Percentiles rank a stretch among this genome's conserved stretches.
Evolutionary conservation across 495 filamentous ascomycete species (phyloP).

Genomic region (Pyrenopolyporus hunteri): DNA sequence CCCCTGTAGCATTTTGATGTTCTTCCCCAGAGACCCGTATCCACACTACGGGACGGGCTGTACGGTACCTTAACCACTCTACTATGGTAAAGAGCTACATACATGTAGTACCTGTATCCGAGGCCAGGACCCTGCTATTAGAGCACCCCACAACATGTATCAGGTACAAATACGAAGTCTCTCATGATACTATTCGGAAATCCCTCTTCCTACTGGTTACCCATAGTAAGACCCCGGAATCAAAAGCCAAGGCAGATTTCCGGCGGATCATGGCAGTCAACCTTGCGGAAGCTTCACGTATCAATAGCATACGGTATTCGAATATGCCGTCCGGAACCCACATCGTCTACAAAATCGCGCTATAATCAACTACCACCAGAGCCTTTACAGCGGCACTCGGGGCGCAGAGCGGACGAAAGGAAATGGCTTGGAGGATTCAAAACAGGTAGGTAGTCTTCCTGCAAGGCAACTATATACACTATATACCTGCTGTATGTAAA

Average conservation of each 20-base stretch:
- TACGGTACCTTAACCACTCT: too few species aligned
- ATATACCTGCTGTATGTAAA: too few species aligned
- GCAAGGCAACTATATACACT: too few species aligned
- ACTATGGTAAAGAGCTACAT: too few species aligned
- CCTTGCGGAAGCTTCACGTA: conserved; percentile 19
- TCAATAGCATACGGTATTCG: neutral
- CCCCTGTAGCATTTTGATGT: neutral
- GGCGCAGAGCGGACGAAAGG: conserved; percentile 14
- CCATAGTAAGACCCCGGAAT: conserved; percentile 4
- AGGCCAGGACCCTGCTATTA: neutral
- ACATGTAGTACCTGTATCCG: neutral
- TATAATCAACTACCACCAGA: conserved; percentile 5
- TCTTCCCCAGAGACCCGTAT: conserved; percentile 27
- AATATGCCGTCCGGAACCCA: conserved; percentile 11
- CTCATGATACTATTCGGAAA: neutral
- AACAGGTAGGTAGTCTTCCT: neutral
- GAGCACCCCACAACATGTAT: conserved; percentile 4
- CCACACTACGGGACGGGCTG: conserved; percentile 1
- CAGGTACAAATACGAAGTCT: conserved; percentile 4
- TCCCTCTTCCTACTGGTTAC: conserved; percentile 10
- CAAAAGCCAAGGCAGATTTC: conserved; percentile 32
- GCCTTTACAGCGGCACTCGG: conserved; percentile 3
- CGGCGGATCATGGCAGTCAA: conserved; percentile 6
- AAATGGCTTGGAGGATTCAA: conserved; percentile 26
- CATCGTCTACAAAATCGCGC: conserved; percentile 3